Evolutionary conservation across 495 filamentous ascomycete genomes (phyloP).

Genomic region (Hyphodiscus hymeniophilus): DNA sequence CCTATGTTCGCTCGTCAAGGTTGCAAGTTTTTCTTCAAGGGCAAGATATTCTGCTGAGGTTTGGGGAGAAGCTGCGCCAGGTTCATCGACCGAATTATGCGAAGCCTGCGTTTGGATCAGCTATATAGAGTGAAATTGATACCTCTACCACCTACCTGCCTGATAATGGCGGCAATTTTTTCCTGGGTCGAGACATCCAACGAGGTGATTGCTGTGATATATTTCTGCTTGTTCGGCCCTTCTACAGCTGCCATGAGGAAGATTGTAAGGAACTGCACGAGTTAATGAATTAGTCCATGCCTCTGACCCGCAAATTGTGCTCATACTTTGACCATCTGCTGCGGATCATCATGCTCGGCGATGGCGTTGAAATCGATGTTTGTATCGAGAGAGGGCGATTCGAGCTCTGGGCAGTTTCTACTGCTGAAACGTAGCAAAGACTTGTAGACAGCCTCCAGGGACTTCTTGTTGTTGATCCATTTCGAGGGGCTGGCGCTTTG

Average conservation of each 20-base stretch:
- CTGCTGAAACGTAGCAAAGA: conserved; percentile 57
- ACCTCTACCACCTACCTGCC: conserved; percentile 27
- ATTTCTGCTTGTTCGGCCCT: conserved; percentile 44
- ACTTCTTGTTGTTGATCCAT: conserved; percentile 42
- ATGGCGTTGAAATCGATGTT: conserved; percentile 52
- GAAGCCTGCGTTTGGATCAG: not conserved
- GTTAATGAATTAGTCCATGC: conserved; percentile 16
- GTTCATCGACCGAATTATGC: conserved; percentile 19
- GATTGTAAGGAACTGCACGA: conserved; percentile 53
- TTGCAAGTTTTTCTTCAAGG: conserved; percentile 44
- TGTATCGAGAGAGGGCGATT: conserved; percentile 34
- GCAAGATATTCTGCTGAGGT: conserved; percentile 35
- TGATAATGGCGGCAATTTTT: conserved; percentile 40
- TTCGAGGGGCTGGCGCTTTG: conserved; percentile 41
- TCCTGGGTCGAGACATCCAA: conserved; percentile 39
- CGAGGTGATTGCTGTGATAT: conserved; percentile 43
- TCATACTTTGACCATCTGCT: conserved; percentile 19
- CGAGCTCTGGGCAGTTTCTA: conserved; percentile 40
- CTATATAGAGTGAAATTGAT: not conserved
- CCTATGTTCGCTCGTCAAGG: conserved; percentile 34
- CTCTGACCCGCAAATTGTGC: not conserved
- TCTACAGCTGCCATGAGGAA: conserved; percentile 55
- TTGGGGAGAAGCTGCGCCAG: conserved; percentile 20
- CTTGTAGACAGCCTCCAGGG: conserved; percentile 62
- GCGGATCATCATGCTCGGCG: conserved; percentile 31